Percentiles rank a stretch among this genome's conserved stretches.
Conservation (phyloP, 2,329 filamentous ascomycete genomes). For the Exophiala bonariae region DNA sequence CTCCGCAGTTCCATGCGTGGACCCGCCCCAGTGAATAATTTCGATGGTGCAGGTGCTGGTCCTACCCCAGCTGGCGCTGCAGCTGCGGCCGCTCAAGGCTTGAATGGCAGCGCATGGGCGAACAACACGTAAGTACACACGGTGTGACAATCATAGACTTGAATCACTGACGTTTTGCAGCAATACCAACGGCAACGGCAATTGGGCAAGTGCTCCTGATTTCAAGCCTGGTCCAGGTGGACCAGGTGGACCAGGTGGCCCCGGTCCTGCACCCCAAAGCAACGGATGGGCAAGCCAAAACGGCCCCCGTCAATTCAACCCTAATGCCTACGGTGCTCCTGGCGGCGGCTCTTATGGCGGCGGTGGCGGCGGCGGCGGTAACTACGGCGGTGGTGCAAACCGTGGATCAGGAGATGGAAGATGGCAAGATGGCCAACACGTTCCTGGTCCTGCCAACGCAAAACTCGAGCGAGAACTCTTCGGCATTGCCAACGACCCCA, state of each 20-base stretch:
- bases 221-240: conserved; percentile 48
- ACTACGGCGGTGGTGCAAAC: conserved; percentile 56
- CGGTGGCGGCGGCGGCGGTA: conserved; percentile 44
- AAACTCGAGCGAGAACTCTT: conserved; percentile 95
- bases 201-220: conserved; percentile 59
- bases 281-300: conserved; percentile 31
- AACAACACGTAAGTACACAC: conserved; percentile 22
- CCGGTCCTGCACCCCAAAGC: conserved; percentile 15
- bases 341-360: conserved; percentile 51
- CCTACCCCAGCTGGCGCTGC: conserved; percentile 32
- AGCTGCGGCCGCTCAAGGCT: conserved; percentile 27
- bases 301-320: conserved; percentile 53
- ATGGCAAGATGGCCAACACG: conserved; percentile 96
- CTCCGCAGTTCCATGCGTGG: conserved; percentile 48
- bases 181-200: conserved; percentile 23
- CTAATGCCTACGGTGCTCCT: conserved; percentile 63
- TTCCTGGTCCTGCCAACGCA: conserved; percentile 82
- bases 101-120: conserved; percentile 38
- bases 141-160: neutral
- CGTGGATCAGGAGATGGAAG: conserved; percentile 91
- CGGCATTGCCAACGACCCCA: conserved; percentile 83
- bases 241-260: conserved; percentile 33
- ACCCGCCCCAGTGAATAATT: conserved; percentile 33
- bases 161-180: conserved; percentile 1
- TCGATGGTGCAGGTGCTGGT: conserved; percentile 39